These are phyloP conservation scores for Jamesozyma piceae DNA, from an alignment of 805 yeast species.

Conservation along the genomic window DNA sequence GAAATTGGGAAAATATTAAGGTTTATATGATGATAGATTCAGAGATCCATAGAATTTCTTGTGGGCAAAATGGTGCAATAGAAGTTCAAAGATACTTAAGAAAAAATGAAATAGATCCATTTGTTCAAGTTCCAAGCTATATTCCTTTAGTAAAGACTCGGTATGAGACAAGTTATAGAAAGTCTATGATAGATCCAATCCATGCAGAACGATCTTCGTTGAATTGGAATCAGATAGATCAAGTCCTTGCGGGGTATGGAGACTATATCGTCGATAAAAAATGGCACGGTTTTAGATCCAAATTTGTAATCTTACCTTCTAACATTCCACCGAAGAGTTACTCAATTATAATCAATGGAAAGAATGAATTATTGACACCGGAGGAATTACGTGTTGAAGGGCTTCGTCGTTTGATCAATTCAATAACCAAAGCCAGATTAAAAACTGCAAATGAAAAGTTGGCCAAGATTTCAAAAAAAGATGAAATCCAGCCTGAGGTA, in stretches of 20 bases:
- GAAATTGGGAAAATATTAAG: slow-evolving; percentile 45
- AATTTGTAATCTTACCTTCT: slow-evolving; percentile 78
- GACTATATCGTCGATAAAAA: slow-evolving; percentile 51
- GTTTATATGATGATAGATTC: slow-evolving; percentile 70
- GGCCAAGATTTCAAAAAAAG: slow-evolving; percentile 28
- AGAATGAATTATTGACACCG: slow-evolving; percentile 55
- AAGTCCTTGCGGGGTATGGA: slow-evolving; percentile 81
- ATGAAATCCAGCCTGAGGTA: slow-evolving; percentile 61
- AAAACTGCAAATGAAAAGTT: slow-evolving; percentile 35
- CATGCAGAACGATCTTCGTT: slow-evolving; percentile 44
- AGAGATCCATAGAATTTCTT: slow-evolving; percentile 75
- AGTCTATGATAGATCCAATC: slow-evolving; percentile 47
- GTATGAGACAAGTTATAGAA: slow-evolving; percentile 57
- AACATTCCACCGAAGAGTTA: slow-evolving; percentile 48
- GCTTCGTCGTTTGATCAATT: slow-evolving; percentile 52
- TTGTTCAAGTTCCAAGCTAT: slow-evolving; percentile 33
- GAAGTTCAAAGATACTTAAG: slow-evolving; percentile 67
- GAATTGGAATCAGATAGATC: slow-evolving; percentile 92
- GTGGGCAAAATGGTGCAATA: slow-evolving; percentile 61
- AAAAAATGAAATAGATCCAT: slow-evolving; percentile 27
- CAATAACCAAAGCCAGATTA: slow-evolving; percentile 51
- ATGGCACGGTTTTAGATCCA: slow-evolving; percentile 52
- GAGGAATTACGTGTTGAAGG: slow-evolving; percentile 96
- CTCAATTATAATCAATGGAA: slow-evolving; percentile 33
- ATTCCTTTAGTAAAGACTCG: slow-evolving; percentile 62